Evolutionary conservation across 1,284 basidiomycete species (phyloP), one percentile per base, ranked within the genome.

Genomic region (Trametes pubescens): DNA sequence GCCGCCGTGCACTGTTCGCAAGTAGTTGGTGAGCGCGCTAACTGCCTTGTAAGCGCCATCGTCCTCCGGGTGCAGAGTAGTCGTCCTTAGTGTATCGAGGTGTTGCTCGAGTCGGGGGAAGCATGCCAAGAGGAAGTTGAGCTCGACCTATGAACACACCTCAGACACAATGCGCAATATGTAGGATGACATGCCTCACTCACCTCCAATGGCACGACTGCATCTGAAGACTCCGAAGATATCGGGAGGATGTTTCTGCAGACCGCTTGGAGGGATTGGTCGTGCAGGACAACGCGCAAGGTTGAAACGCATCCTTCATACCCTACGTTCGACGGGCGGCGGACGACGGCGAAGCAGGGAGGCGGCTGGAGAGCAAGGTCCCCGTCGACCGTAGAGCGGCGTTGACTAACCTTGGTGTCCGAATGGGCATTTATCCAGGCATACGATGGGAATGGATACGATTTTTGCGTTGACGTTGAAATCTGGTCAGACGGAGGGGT

Each of bases 111-210:
- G 82, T n/a, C 76, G 70, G 0, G 79, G 76, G 26, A 84, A 76
- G 76, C 82, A 84, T 1, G 83, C 80, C 47, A 87, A 73, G 67
- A 87, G 78, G 10, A 84, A 74, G 48, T 84, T 78, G 0, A 85
- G 84, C 51, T 85, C 53, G n/a, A 64, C 10, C 59, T 61, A n/a
- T 11, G n/a, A 40, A 1, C 10, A 29, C 4, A 7, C 21, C 5
- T 55, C 26, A 59, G 32, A 32, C 14, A 16, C 16, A 4, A 13
- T 16, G 5, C 18, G 7, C 26, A 10, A 11, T 6, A 47, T 22
- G 24, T 11, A 22, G 0, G 2, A 13, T 7, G 43, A 4, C n/a
- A n/a, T n/a, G n/a, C n/a, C n/a, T 11, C 4, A 18, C 59, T 29
- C 16, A 61, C 59, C 46, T 61, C 59, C 6, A 40, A 37, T 9